A percentile compares a stretch with the other conserved stretches of the same genome.
Evolutionary conservation across 208 protist genomes (phyloP).

Genomic region (Trichomonas tenax): DNA sequence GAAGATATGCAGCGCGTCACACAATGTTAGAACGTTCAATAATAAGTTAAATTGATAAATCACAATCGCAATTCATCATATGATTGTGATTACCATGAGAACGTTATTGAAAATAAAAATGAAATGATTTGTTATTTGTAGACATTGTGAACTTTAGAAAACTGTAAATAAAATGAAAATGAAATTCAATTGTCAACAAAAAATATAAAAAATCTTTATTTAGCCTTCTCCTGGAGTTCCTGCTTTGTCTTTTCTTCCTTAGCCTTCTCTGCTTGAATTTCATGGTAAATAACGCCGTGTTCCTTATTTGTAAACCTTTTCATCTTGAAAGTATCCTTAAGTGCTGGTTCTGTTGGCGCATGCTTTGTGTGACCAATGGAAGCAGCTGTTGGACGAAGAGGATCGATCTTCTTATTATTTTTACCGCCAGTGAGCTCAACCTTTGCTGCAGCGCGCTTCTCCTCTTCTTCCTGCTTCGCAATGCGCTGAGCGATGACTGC

Average conservation of each 20-base stretch:
- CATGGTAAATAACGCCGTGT: not conserved
- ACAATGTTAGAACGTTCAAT: no score
- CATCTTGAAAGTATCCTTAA: conserved; percentile 18
- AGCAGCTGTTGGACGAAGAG: not conserved
- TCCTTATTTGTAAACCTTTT: conserved; percentile 1
- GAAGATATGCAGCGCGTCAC: no score
- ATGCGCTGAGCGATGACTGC: not conserved
- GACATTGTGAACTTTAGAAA: no score
- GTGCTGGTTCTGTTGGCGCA: not conserved
- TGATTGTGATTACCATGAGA: no score
- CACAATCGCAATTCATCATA: no score
- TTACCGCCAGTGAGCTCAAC: not conserved
- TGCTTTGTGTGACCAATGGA: not conserved
- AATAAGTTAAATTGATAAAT: no score
- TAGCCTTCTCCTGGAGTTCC: not conserved
- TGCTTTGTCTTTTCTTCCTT: not conserved
- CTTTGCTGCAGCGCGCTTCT: not conserved
- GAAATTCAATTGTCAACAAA: not conserved
- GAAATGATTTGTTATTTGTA: no score
- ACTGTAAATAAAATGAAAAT: not conserved
- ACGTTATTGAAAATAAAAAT: no score
- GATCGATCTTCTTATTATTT: not conserved
- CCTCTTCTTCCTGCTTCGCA: not conserved
- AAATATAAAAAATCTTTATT: not conserved
- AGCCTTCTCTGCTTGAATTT: not conserved